Base-by-base conservation (phyloP, 1,284 basidiomycete genomes). In the Puccinia horiana region DNA sequence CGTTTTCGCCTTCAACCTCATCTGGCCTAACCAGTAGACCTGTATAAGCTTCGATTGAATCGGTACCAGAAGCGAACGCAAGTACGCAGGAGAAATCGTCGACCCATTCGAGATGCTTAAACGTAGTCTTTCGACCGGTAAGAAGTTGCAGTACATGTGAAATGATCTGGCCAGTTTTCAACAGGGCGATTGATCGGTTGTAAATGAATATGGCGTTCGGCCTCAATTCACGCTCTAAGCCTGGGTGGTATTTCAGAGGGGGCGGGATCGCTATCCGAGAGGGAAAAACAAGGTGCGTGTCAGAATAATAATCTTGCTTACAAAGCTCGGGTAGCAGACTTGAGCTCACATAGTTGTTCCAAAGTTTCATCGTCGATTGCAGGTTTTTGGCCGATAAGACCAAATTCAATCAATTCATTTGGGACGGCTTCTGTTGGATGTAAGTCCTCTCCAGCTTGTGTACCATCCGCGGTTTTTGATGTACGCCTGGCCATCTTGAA, bases 1-100 rank as follows among this genome's bases (percentile, higher is more conserved):
- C 78, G 23, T 81, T 81, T 49, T 81, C 78, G 23, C 78, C 78
- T 52, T 81, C 78, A 9, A 81, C 52, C 56, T 81, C 78, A 47
- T 81, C 78, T 23, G 78, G 78, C 42, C 72, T 72, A 5, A 81
- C 29, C 32, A 81, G 56, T 12, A 81, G 40, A 47, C 32, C 29
- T 14, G 69, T 63, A 47, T 63, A 73, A 49, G 69, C 78, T 26
- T 81, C 69, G 37, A 81, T 73, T 1, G 69, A 49, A 20, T 52
- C 69, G n/a, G 29, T 18, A 14, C 35, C 58, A 16, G 54, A 52
- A 12, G 40, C 40, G 35, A 73, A 81, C 49, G 37, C 67, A n/a
- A 81, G 61, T 20, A 81, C 69, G 49, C 78, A 81, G 26, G 65
- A 72, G 35, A 81, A 81, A 74, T 81, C 78, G 47, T 81, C 70